These are phyloP conservation scores for Podospora pseudopauciseta DNA, from an alignment of 495 filamentous ascomycete species.

Conservation along the genomic window DNA sequence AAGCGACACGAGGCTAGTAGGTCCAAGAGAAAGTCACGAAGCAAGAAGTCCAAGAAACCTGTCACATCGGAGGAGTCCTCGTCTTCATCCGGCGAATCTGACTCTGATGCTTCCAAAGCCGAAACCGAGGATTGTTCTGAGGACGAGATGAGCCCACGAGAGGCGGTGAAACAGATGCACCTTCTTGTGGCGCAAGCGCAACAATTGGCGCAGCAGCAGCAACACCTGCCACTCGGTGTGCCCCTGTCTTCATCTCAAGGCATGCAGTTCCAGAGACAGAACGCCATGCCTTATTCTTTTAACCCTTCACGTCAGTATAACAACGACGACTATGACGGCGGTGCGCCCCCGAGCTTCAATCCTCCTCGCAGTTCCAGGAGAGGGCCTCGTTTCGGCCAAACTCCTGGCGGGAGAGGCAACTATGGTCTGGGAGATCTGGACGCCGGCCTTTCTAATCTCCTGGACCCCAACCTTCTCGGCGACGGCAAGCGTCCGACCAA, in stretches of 20 bases:
- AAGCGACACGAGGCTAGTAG: conserved; percentile 39
- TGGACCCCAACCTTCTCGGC: conserved; percentile 27
- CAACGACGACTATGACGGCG: conserved; percentile 1
- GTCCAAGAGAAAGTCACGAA: conserved; percentile 38
- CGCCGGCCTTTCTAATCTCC: background rate
- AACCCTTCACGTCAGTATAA: conserved; percentile 13
- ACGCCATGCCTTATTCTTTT: background rate
- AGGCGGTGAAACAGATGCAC: conserved; percentile 30
- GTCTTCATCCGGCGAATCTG: conserved; percentile 25
- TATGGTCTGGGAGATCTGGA: background rate
- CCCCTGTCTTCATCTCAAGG: background rate
- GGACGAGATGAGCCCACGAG: conserved; percentile 12
- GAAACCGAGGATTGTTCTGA: background rate
- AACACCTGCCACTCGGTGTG: background rate
- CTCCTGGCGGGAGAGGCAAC: background rate
- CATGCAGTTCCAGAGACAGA: background rate
- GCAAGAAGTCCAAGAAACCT: conserved; percentile 27
- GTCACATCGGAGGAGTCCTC: conserved; percentile 12
- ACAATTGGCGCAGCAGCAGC: conserved; percentile 11
- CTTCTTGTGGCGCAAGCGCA: conserved; percentile 22
- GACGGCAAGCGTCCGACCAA: conserved; percentile 42
- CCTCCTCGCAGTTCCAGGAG: conserved; percentile 6
- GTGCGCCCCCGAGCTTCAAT: conserved; percentile 19
- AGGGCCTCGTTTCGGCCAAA: background rate
- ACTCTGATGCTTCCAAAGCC: conserved; percentile 22